Evolutionary conservation across 805 yeast species (phyloP).

Genomic region (Lachancea meyersii): DNA sequence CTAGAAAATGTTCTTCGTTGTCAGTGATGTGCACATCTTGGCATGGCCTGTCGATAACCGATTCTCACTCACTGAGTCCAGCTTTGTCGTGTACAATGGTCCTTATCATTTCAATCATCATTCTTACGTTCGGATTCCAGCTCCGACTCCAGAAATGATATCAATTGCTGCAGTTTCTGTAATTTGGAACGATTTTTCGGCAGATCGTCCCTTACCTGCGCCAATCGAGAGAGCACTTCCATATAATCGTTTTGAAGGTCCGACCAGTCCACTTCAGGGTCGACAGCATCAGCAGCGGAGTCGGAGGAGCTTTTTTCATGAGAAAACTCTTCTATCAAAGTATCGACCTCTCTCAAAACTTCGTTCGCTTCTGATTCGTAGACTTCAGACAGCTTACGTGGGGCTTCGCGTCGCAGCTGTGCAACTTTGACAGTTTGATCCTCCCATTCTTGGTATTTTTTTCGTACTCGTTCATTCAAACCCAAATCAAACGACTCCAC

Average conservation of each 20-base stretch:
- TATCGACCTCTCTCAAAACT: constrained; percentile 8
- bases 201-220: constrained; percentile 14
- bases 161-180: constrained; percentile 26
- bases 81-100: too few relatives aligned
- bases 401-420: constrained; percentile 47
- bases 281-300: constrained; percentile 3
- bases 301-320: constrained; percentile 8
- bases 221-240: constrained; percentile 12
- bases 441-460: constrained; percentile 54
- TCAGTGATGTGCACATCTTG: too few relatives aligned
- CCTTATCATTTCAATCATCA: too few relatives aligned
- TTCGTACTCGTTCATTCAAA: constrained; percentile 53
- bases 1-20: too few relatives aligned
- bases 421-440: constrained; percentile 53
- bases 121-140: neutral
- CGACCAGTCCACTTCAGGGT: constrained; percentile 4
- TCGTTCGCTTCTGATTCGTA: constrained; percentile 18
- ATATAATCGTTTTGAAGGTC: constrained; percentile 7
- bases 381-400: constrained; percentile 37
- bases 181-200: constrained; percentile 27
- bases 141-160: constrained; percentile 18
- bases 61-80: too few relatives aligned
- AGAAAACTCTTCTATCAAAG: neutral
- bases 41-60: too few relatives aligned
- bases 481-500: constrained; percentile 68